A percentile compares a stretch with the other conserved stretches of the same genome.
Conservation (phyloP, 2,329 filamentous ascomycete genomes). For the Arthrobotrys entomopaga region DNA sequence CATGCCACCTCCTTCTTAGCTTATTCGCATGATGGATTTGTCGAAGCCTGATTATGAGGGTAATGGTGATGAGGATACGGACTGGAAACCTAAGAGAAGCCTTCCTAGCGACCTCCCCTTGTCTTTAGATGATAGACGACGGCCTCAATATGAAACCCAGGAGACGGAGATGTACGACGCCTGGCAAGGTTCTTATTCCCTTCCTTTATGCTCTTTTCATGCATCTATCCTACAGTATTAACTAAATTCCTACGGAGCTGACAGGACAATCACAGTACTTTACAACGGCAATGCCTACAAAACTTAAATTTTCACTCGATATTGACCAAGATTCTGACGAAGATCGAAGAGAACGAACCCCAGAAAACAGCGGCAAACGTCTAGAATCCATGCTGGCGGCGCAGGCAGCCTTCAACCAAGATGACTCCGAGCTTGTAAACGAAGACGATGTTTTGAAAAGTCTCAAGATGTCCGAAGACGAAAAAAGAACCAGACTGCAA, state of each 20-base stretch:
- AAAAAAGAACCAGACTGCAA: constrained; percentile 85
- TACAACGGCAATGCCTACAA: constrained; percentile 83
- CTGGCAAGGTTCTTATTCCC: constrained; percentile 80
- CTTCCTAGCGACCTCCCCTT: constrained; percentile 88
- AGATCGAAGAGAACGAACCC: constrained; percentile 61
- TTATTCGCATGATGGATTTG: constrained; percentile 32
- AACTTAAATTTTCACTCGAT: constrained; percentile 67
- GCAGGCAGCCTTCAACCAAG: constrained; percentile 81
- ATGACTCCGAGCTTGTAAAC: constrained; percentile 76
- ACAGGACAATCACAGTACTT: constrained; percentile 95
- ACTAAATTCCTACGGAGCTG: constrained; percentile 55
- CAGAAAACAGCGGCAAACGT: constrained; percentile 80
- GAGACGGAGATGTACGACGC: constrained; percentile 99
- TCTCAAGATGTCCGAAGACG: constrained; percentile 75
- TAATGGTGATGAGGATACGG: constrained; percentile 37
- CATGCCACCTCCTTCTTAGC: constrained; percentile 22
- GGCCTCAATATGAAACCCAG: constrained; percentile 70
- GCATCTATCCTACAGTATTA: constrained; percentile 52
- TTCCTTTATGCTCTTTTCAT: constrained; percentile 13
- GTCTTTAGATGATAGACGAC: constrained; percentile 86
- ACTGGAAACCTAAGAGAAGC: constrained; percentile 52
- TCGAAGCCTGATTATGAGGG: constrained; percentile 31
- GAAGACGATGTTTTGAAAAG: constrained; percentile 82
- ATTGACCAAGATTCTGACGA: constrained; percentile 69
- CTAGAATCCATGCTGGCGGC: constrained; percentile 96